Evolutionary conservation across 805 yeast genomes (phyloP), one percentile per base, ranked within the genome.

Genomic region (Kuraishia cidri): DNA sequence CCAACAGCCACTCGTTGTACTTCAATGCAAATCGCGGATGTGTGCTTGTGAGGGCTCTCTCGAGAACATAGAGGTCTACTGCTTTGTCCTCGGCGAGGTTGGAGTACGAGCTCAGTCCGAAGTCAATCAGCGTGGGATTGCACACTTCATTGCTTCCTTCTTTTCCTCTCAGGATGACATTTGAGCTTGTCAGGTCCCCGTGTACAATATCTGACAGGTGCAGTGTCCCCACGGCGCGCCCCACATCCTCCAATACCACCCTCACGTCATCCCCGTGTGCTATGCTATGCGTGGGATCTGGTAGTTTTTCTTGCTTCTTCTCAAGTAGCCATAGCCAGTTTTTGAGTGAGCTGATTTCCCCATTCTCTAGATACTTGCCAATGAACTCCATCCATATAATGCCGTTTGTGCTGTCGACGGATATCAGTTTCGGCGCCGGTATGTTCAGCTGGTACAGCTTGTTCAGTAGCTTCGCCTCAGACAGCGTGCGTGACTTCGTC

Each of bases 131-230:
- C 22, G 63, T 71, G 0, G 94, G 86, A 6, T 39, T 44, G n/a
- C 24, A 33, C 5, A 12, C 16, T 18, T 39, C 47, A 54, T 8
- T 57, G 31, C 3, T 33, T 32, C 9, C 37, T 29, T 19, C 35
- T 29, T 19, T 36, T 10, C 37, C 39, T 2, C 37, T 43, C 11
- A 88, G 48, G 29, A 92, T 69, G 17, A 87, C 73, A 47, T 92
- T 92, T 0, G 97, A 88, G 15, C 90, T 76, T 0, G 98, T 92
- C 44, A 92, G 62, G 52, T 92, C 98, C 1, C 98, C 98, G 55
- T 92, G 98, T 17, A 86, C 76, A 50, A 84, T 72, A 41, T 85
- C 94, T 40, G 73, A 65, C 42, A 67, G 48, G 55, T 92, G 98
- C 45, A 92, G 56, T 26, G 66, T 55, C 0, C 81, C 95, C 27